Base-by-base conservation (phyloP, 2,329 filamentous ascomycete species). In the Sclerotinia sclerotiorum region DNA sequence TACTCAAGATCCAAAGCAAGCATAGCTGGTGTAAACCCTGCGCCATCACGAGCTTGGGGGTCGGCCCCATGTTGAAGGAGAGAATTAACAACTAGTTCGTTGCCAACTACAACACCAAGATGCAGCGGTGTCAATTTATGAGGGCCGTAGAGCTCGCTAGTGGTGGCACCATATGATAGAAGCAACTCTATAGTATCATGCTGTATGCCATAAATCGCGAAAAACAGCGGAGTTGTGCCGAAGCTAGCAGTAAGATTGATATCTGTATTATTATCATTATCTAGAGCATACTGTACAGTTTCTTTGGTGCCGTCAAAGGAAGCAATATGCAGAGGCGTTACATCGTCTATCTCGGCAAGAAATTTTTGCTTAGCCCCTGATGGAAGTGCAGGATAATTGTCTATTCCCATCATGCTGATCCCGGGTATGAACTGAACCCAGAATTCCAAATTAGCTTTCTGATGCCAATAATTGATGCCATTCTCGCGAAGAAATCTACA, bases 71-170 rank as follows among this genome's bases (percentile, higher is more conserved):
- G 29, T 13, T 39, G 24, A 19, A 62, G 17, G 19, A 62, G 44
- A 35, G 10, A 52, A n/a, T n/a, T 17, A n/a, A 49, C 44, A 35
- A 39, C 35, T 19, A 17, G 10, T 24, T 35, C 11, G 19, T 13
- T 32, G 8, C 60, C 60, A 17, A 11, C 11, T n/a, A 27, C 46
- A 21, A 39, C 46, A 19, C 46, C 24, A 32, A 62, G 29, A 62
- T 62, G 60, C 15, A 62, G 19, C 21, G 60, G 46, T 17, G 46
- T 62, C 60, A n/a, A 51, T 49, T 32, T 32, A n/a, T 29, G 17
- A 21, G 46, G 46, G 8, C 21, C 29, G 48, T 52, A 62, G 7
- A 21, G 8, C 2, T 51, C 60, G 8, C 15, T 35, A 24, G 21
- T 24, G n/a, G 17, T 51, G 21, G 60, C 60, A 13, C 60, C 46